Evolutionary conservation across 208 protist species (phyloP).

Genomic region (Chromosphaera perkinsii): DNA sequence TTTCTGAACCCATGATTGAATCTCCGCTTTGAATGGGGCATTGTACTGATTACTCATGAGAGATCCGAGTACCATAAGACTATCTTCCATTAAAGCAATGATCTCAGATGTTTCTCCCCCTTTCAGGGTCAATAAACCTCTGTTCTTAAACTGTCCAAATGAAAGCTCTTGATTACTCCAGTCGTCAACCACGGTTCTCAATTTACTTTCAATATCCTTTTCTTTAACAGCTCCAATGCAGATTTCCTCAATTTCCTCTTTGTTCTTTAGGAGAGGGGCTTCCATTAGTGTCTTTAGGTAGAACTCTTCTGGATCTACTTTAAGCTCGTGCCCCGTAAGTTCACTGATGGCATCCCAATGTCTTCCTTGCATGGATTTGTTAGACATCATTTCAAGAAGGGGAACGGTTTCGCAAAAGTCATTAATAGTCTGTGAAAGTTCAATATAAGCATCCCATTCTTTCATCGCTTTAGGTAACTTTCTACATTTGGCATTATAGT

Average conservation of each 20-base stretch:
- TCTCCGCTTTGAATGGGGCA: too few species aligned
- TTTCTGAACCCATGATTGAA: too few species aligned
- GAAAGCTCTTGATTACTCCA: conserved; percentile 50
- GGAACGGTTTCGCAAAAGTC: too few species aligned
- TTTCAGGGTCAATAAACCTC: too few species aligned
- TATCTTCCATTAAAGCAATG: too few species aligned
- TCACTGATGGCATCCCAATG: conserved; percentile 69
- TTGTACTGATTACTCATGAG: too few species aligned
- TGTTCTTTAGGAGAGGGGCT: conserved; percentile 42
- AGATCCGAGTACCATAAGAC: too few species aligned
- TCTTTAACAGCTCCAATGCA: conserved; percentile 65
- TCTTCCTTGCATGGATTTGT: conserved; percentile 55
- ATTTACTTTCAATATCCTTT: conserved; percentile 66
- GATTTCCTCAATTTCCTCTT: conserved; percentile 74
- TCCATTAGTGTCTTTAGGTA: conserved; percentile 65
- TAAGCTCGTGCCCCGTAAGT: conserved; percentile 42
- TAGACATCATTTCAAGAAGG: conserved; percentile 52
- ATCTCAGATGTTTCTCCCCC: too few species aligned
- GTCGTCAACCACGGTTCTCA: conserved; percentile 47
- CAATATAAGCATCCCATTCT: too few species aligned
- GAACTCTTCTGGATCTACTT: conserved; percentile 47
- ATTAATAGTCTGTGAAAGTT: too few species aligned
- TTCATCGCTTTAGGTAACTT: too few species aligned
- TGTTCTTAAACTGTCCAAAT: conserved; percentile 62
- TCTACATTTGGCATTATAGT: too few species aligned